Conservation (phyloP, 176 grass and related monocot genomes). For the Themeda triandra region DNA sequence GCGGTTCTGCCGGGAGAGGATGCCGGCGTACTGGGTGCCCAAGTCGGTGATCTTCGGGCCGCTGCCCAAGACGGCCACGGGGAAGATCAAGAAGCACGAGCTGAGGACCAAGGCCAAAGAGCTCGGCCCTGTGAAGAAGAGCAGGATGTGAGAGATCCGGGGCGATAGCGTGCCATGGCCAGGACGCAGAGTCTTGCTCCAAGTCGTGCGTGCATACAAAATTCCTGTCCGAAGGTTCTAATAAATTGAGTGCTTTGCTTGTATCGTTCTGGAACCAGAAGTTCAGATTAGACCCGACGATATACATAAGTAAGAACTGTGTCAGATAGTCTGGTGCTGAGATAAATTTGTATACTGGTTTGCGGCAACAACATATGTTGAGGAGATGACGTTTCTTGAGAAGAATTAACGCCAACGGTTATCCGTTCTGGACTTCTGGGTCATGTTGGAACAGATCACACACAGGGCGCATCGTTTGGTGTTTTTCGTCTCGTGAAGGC, state of each 20-base stretch:
- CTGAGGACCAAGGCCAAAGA: slow-evolving; percentile 73
- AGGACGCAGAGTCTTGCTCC: background rate
- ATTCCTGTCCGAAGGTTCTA: too few species aligned
- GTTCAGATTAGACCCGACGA: background rate
- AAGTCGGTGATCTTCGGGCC: slow-evolving; percentile 84
- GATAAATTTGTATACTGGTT: background rate
- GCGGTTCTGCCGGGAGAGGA: slow-evolving; percentile 70
- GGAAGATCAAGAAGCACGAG: slow-evolving; percentile 90
- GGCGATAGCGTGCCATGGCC: background rate
- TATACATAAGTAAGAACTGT: background rate
- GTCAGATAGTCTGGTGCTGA: background rate
- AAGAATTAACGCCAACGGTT: too few species aligned
- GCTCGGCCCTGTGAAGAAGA: slow-evolving; percentile 78
- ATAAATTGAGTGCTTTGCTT: background rate
- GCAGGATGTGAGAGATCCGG: slow-evolving; percentile 57
- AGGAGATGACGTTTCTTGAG: background rate
- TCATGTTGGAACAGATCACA: background rate
- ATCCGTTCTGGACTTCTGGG: too few species aligned
- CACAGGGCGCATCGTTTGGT: background rate
- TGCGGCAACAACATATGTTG: too few species aligned
- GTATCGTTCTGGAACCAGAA: background rate
- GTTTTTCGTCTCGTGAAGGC: background rate
- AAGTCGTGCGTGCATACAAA: background rate
- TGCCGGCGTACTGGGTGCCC: slow-evolving; percentile 82
- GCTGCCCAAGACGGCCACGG: slow-evolving; percentile 83